These are phyloP conservation scores for Arachnomyces sp. DNA, from an alignment of 2,329 filamentous ascomycete species.

Conservation along the genomic window DNA sequence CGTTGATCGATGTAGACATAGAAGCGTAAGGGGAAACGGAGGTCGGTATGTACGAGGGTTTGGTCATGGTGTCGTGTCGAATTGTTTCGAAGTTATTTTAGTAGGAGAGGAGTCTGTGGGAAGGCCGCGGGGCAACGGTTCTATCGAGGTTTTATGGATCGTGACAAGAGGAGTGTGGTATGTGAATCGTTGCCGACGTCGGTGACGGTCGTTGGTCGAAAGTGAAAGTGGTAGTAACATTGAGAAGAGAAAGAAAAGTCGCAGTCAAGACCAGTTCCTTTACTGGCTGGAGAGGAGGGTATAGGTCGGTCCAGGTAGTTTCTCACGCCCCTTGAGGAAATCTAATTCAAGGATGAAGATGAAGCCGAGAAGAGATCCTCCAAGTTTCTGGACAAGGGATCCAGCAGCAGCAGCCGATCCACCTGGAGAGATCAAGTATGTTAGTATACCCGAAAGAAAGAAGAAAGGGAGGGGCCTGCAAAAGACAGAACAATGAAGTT, in stretches of 20 bases:
- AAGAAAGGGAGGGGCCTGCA: background rate
- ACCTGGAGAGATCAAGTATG: conserved; percentile 45
- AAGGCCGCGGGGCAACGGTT: too few relatives aligned
- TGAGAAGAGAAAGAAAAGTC: background rate
- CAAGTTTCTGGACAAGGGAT: conserved; percentile 74
- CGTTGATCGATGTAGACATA: too few relatives aligned
- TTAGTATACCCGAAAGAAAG: background rate
- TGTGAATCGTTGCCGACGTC: too few relatives aligned
- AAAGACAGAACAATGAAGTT: conserved; percentile 24
- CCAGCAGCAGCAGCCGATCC: conserved; percentile 85
- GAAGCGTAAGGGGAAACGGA: too few relatives aligned
- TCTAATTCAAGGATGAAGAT: conserved; percentile 94
- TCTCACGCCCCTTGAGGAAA: conserved; percentile 83
- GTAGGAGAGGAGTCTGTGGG: too few relatives aligned
- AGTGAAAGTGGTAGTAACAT: too few relatives aligned
- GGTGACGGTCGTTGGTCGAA: too few relatives aligned
- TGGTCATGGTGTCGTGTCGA: too few relatives aligned
- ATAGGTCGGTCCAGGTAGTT: conserved; percentile 74
- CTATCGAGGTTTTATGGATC: too few relatives aligned
- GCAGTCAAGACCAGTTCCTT: conserved; percentile 17
- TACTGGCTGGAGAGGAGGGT: conserved; percentile 67
- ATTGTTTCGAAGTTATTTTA: too few relatives aligned
- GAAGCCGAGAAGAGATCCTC: conserved; percentile 78
- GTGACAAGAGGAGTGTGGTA: too few relatives aligned
- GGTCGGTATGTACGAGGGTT: too few relatives aligned